Conservation (phyloP, 176 grass and related monocot genomes). For the Metroxylon sagu region DNA sequence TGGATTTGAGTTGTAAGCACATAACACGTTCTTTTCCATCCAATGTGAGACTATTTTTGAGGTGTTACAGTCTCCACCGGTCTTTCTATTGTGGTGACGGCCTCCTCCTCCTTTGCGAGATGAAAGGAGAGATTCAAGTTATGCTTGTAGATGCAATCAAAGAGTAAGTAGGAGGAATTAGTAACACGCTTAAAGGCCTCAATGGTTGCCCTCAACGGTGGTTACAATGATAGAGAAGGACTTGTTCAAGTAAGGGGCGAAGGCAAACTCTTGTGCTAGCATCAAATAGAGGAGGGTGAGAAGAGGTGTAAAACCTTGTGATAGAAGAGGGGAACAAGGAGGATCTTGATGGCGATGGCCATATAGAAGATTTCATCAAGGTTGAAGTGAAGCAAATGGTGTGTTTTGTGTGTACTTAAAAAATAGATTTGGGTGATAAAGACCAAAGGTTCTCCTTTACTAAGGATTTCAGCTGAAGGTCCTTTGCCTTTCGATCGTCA, state of each 20-base stretch:
- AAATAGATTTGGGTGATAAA: constrained; percentile 28
- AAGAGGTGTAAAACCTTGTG: constrained; percentile 41
- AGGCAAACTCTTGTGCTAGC: constrained; percentile 61
- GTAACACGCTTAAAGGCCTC: constrained; percentile 50
- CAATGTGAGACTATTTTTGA: too few species aligned
- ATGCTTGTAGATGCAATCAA: constrained; percentile 13
- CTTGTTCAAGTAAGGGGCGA: constrained; percentile 34
- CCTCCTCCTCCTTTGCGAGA: background rate
- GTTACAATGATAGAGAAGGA: background rate
- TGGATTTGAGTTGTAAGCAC: too few species aligned
- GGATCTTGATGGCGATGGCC: constrained; percentile 43
- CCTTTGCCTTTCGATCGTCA: background rate
- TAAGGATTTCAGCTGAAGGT: constrained; percentile 26
- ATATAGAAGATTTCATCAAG: constrained; percentile 23
- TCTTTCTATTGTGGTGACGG: too few species aligned
- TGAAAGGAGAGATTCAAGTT: constrained; percentile 10
- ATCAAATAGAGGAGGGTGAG: constrained; percentile 20
- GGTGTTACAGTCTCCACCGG: too few species aligned
- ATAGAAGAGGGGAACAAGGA: constrained; percentile 39
- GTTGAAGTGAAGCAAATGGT: constrained; percentile 29
- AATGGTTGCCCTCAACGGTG: too few species aligned
- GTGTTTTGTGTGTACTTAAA: constrained; percentile 63
- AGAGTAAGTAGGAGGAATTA: constrained; percentile 43
- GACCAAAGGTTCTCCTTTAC: constrained; percentile 39
- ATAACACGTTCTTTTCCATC: too few species aligned